These are phyloP conservation scores for Thalassiosira profunda DNA, from an alignment of 108 stramenopile genomes.

Conservation along the genomic window DNA sequence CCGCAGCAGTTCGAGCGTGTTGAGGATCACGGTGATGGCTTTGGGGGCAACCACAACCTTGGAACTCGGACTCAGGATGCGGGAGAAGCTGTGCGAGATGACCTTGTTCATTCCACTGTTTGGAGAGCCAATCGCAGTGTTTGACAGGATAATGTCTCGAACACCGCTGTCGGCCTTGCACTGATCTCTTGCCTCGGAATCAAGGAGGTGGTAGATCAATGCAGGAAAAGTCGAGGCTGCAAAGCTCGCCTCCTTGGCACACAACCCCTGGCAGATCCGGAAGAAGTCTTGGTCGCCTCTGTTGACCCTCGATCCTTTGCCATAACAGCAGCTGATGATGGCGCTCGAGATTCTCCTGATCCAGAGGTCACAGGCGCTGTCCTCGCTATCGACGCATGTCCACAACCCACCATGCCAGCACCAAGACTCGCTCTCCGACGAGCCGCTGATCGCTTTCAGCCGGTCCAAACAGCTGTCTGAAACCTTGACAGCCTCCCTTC, in stretches of 20 bases:
- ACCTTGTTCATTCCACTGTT: constrained; percentile 28
- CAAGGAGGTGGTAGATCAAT: constrained; percentile 59
- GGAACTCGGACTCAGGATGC: constrained; percentile 13
- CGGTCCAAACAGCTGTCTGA: constrained; percentile 26
- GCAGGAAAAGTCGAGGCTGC: constrained; percentile 67
- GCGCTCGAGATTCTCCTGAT: constrained; percentile 60
- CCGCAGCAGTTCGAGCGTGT: constrained; percentile 61
- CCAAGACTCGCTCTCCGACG: constrained; percentile 40
- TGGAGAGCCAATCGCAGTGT: constrained; percentile 50
- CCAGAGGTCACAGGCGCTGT: constrained; percentile 57
- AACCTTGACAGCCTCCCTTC: constrained; percentile 19
- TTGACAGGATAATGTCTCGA: constrained; percentile 29
- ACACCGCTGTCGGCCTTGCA: not conserved
- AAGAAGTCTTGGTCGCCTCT: constrained; percentile 52
- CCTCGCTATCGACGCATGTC: constrained; percentile 14
- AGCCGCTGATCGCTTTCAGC: constrained; percentile 19
- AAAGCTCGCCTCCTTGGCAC: constrained; percentile 59
- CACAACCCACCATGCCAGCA: constrained; percentile 76
- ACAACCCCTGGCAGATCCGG: constrained; percentile 54
- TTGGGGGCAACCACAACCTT: constrained; percentile 4
- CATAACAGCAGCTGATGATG: constrained; percentile 72
- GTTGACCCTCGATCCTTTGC: constrained; percentile 13
- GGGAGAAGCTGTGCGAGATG: constrained; percentile 50
- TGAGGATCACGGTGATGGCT: constrained; percentile 52
- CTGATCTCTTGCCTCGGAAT: constrained; percentile 20